phyloP scores from a whole-genome alignment of 768 basidiomycete species.

The Leccinum aurantiacum region DNA sequence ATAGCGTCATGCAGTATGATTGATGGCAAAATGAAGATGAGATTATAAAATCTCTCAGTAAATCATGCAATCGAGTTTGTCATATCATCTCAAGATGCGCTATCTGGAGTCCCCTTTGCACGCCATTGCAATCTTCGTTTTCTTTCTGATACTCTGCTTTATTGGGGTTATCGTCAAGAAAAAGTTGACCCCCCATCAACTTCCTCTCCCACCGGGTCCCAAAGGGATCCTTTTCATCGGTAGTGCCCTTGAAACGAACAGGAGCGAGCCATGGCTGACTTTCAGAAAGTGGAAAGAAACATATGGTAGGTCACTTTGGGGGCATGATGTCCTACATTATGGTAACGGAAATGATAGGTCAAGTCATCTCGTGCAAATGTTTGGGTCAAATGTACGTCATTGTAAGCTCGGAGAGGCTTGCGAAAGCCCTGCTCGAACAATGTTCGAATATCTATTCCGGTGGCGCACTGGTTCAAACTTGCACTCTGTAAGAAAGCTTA shows the following conservation, averaged over 20 bases:
- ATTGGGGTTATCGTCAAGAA: slow-evolving; percentile 1
- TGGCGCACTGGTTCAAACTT: slow-evolving; percentile 13
- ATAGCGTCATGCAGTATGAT: background rate
- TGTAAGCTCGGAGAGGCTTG: slow-evolving; percentile 26
- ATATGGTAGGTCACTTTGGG: slow-evolving; percentile 28
- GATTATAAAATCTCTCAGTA: slow-evolving; percentile 8
- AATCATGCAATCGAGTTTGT: background rate
- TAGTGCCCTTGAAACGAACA: slow-evolving; percentile 25
- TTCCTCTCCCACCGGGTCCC: slow-evolving; percentile 32
- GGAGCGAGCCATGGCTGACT: slow-evolving; percentile 31
- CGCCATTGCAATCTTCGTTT: background rate
- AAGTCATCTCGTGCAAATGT: slow-evolving; percentile 21
- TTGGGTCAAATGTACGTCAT: slow-evolving; percentile 25
- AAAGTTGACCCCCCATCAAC: slow-evolving; percentile 13
- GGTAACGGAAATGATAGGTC: slow-evolving; percentile 9
- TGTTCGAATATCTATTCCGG: slow-evolving; percentile 27
- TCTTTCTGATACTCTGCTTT: slow-evolving; percentile 5
- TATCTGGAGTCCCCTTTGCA: background rate
- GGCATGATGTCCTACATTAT: background rate
- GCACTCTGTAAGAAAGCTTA: slow-evolving; percentile 4
- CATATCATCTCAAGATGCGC: slow-evolving; percentile 8
- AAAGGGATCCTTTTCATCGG: slow-evolving; percentile 30
- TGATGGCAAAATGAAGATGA: background rate
- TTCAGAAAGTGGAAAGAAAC: slow-evolving; percentile 31
- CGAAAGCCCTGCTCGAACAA: slow-evolving; percentile 24